Conservation (phyloP, 768 basidiomycete genomes). For the Calocera viscosa region DNA sequence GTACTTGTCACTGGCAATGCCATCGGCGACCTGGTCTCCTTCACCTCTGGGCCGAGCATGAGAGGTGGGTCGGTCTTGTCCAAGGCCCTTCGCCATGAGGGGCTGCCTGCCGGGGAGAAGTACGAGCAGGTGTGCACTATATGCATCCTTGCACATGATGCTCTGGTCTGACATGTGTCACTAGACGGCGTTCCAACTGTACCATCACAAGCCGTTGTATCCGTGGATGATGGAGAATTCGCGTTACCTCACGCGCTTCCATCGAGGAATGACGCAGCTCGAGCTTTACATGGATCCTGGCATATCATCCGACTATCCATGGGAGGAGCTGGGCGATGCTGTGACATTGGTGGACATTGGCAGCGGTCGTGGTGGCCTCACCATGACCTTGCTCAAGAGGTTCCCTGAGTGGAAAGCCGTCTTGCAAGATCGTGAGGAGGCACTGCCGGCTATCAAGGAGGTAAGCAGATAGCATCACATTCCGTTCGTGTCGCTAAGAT, state of each 20-base stretch:
- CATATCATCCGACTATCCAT: background rate
- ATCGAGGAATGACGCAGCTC: background rate
- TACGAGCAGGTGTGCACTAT: background rate
- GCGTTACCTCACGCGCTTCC: background rate
- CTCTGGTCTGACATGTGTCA: background rate
- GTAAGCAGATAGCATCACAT: background rate
- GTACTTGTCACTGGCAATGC: background rate
- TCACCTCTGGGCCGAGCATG: slow-evolving; percentile 1
- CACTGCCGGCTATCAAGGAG: background rate
- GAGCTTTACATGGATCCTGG: slow-evolving; percentile 5
- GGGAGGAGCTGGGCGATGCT: background rate
- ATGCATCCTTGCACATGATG: background rate
- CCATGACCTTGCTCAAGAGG: background rate
- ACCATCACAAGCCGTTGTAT: slow-evolving; percentile 2
- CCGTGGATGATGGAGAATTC: slow-evolving; percentile 1
- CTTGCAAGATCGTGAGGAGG: background rate
- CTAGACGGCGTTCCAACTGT: background rate
- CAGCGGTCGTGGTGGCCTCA: background rate
- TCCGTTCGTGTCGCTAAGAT: background rate
- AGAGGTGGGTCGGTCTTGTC: background rate
- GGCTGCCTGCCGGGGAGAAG: background rate
- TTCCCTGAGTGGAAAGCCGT: background rate
- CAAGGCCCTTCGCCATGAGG: background rate
- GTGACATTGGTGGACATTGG: slow-evolving; percentile 1
- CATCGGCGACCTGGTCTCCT: background rate